These are phyloP conservation scores for Epithemia pelagica DNA, from an alignment of 108 stramenopile species.

Conservation along the genomic window DNA sequence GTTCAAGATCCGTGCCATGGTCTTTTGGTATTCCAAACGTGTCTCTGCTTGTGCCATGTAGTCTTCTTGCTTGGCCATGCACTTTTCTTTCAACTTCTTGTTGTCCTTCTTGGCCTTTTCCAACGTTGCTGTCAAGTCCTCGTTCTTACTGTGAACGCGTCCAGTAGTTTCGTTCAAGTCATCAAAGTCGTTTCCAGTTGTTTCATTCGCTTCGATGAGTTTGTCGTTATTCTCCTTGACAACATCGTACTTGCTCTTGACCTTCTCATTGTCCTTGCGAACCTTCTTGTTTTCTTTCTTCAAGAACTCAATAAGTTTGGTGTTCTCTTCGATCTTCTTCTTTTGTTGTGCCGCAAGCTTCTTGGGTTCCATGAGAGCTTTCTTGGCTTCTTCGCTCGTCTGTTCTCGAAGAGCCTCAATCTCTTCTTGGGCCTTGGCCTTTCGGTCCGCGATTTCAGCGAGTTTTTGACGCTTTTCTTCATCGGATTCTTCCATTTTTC, in stretches of 20 bases:
- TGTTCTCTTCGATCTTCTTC: constrained; percentile 39
- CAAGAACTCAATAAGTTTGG: constrained; percentile 49
- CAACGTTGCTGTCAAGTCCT: constrained; percentile 2
- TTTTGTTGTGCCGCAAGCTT: constrained; percentile 30
- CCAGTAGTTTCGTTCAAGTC: background rate
- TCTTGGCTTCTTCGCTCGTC: constrained; percentile 36
- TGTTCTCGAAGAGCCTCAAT: constrained; percentile 27
- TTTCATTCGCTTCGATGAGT: constrained; percentile 14
- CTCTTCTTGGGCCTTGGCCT: constrained; percentile 28
- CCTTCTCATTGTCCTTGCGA: constrained; percentile 17
- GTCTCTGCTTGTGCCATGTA: constrained; percentile 69
- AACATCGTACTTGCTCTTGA: constrained; percentile 13
- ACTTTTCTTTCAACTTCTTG: constrained; percentile 53
- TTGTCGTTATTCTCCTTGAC: constrained; percentile 19
- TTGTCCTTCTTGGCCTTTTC: constrained; percentile 36
- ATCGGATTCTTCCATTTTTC: constrained; percentile 34
- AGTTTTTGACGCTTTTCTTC: constrained; percentile 16
- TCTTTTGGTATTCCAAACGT: constrained; percentile 56
- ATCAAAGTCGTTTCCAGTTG: constrained; percentile 11
- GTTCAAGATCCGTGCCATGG: constrained; percentile 46
- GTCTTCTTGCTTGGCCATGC: constrained; percentile 55
- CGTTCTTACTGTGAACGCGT: constrained; percentile 16
- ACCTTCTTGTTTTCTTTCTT: constrained; percentile 48
- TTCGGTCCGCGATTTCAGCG: constrained; percentile 29
- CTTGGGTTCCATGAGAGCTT: constrained; percentile 25